Percentiles rank a stretch among this genome's conserved stretches.
These are phyloP conservation scores for Didymella arachidicola DNA, from an alignment of 2,329 filamentous ascomycete species.

Conservation along the genomic window DNA sequence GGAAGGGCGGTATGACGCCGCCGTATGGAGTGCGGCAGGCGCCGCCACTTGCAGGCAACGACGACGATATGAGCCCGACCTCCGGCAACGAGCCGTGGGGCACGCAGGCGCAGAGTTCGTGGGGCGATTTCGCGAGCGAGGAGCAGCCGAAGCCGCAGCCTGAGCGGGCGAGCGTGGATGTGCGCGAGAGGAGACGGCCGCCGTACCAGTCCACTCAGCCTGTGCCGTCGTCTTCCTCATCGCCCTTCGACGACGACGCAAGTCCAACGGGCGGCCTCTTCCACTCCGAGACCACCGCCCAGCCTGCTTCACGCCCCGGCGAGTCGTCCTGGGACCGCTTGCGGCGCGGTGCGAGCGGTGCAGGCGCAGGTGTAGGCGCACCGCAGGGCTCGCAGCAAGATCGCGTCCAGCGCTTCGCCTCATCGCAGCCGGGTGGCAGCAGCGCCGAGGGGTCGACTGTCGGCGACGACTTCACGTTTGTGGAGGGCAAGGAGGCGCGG, in stretches of 20 bases:
- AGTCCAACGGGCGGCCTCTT: slow-evolving; percentile 50
- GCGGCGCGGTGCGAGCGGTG: slow-evolving; percentile 40
- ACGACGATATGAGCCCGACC: slow-evolving; percentile 56
- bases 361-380: slow-evolving; percentile 1
- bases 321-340: slow-evolving; percentile 57
- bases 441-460: slow-evolving; percentile 43
- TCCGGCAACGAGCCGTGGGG: slow-evolving; percentile 50
- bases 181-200: slow-evolving; percentile 19
- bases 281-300: slow-evolving; percentile 39
- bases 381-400: slow-evolving; percentile 14
- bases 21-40: slow-evolving; percentile 37
- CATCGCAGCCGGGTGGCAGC: slow-evolving; percentile 29
- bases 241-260: slow-evolving; percentile 41
- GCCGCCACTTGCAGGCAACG: slow-evolving; percentile 27
- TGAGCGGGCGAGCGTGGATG: slow-evolving; percentile 19
- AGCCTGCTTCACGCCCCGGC: slow-evolving; percentile 29
- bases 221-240: slow-evolving; percentile 1
- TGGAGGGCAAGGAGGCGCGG: slow-evolving; percentile 53
- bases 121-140: slow-evolving; percentile 28
- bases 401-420: slow-evolving; percentile 25
- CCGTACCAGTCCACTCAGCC: slow-evolving; percentile 15
- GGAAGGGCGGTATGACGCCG: slow-evolving; percentile 46
- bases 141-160: slow-evolving; percentile 7
- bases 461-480: slow-evolving; percentile 57
- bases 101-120: slow-evolving; percentile 15